These are phyloP conservation scores for Salix arbutifolia DNA, from an alignment of 345 rosid species.

Conservation along the genomic window DNA sequence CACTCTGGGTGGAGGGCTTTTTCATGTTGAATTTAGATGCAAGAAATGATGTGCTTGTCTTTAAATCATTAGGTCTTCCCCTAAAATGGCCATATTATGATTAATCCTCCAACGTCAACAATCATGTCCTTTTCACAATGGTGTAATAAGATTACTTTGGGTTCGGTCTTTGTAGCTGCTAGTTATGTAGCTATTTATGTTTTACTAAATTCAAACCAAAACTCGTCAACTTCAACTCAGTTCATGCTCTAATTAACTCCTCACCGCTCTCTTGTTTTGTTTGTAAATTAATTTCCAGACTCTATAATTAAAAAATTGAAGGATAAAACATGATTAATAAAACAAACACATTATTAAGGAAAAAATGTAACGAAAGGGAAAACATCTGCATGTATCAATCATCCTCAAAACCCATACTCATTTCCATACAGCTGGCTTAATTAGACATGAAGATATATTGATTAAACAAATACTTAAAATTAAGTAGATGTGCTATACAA, in stretches of 20 bases:
- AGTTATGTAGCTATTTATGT: not conserved
- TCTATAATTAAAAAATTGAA: too few relatives aligned
- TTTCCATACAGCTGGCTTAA: not conserved
- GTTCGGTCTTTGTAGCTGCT: not conserved
- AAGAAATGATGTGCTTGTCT: slow-evolving; percentile 34
- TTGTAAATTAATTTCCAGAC: too few relatives aligned
- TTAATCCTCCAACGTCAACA: slow-evolving; percentile 5
- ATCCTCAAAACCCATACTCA: not conserved
- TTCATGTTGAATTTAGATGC: slow-evolving; percentile 22
- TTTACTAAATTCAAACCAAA: not conserved
- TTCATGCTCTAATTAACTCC: not conserved
- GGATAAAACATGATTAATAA: too few relatives aligned
- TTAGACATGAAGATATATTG: not conserved
- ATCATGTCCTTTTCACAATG: slow-evolving; percentile 8
- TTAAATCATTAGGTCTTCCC: slow-evolving; percentile 32
- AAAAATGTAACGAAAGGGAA: not conserved
- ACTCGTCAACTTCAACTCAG: not conserved
- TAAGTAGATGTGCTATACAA: not conserved
- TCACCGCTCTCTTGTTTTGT: too few relatives aligned
- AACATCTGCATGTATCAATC: not conserved
- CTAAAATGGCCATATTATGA: slow-evolving; percentile 24
- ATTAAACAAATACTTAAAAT: not conserved
- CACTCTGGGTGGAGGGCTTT: slow-evolving; percentile 12
- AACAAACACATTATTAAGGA: too few relatives aligned
- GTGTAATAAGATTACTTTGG: not conserved